Percentiles rank a stretch among this genome's conserved stretches.
Evolutionary conservation across 2,329 filamentous ascomycete genomes (phyloP).

Genomic region (Pezicula carpinea): DNA sequence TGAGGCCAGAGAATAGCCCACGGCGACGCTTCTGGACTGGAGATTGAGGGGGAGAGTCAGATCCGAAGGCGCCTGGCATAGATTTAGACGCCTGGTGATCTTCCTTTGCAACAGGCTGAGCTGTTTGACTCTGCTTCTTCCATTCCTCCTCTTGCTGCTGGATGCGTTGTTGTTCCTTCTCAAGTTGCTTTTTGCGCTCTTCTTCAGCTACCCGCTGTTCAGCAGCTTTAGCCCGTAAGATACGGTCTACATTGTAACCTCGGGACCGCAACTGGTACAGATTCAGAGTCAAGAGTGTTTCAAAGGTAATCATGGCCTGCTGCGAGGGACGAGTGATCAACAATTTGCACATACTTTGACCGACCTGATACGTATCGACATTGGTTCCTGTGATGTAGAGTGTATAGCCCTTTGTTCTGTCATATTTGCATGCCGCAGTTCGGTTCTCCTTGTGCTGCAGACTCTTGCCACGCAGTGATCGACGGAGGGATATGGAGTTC

Average conservation of each 20-base stretch:
- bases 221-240: conserved; percentile 80
- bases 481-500: conserved; percentile 69
- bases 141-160: conserved; percentile 51
- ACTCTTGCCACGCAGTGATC: conserved; percentile 66
- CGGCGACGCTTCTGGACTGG: conserved; percentile 31
- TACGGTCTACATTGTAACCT: conserved; percentile 95
- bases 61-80: conserved; percentile 71
- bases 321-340: conserved; percentile 80
- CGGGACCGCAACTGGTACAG: conserved; percentile 76
- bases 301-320: conserved; percentile 84
- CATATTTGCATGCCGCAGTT: conserved; percentile 64
- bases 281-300: conserved; percentile 83
- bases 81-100: conserved; percentile 35
- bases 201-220: conserved; percentile 85
- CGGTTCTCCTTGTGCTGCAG: conserved; percentile 70
- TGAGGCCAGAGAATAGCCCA: conserved; percentile 63
- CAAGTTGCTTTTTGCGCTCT: conserved; percentile 68
- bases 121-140: conserved; percentile 24
- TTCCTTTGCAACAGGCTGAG: conserved; percentile 11
- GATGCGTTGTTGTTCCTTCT: conserved; percentile 66
- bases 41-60: conserved; percentile 55
- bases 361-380: conserved; percentile 88
- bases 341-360: conserved; percentile 76
- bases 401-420: conserved; percentile 50
- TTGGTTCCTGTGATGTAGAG: conserved; percentile 67